Evolutionary conservation across 768 basidiomycete species (phyloP), one percentile per base, ranked within the genome.

Genomic region (Calocera viscosa): DNA sequence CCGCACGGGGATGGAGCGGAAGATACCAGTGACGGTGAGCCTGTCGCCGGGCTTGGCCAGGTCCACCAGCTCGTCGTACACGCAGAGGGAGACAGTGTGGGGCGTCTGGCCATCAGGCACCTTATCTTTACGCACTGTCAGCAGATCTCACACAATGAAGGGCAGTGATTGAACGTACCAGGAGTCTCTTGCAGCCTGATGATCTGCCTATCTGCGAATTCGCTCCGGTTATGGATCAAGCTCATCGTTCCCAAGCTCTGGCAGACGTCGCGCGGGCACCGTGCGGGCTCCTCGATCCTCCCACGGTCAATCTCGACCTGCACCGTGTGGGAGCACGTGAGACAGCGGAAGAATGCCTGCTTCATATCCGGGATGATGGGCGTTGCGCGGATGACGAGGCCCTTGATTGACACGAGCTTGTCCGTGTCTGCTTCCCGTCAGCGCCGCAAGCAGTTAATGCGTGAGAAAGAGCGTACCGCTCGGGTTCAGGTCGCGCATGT

Each of bases 341-440:
- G 80, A 77, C 96, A 99, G 66, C 94, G 90, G 84, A 99, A 99
- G 81, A 99, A 98, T 24, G 95, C 96, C 70, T 86, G 1, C 78
- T 95, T 94, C 96, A 99, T 98, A 77, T 99, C 96, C 2, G 96
- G 96, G 68, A 98, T 97, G 72, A 99, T 90, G 12, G 95, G 92
- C 0, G 96, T 97, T 0, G 94, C 91, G 26, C 96, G 89, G 68
- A 99, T 98, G 72, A 98, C 93, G 7, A 99, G 85, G 67, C 96
- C 96, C 75, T 95, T 96, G 79, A 99, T 89, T 67, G 85, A 88
- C 22, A 96, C 90, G 22, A 99, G 86, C 76, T 97, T 96, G 82
- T 99, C 96, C 71, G 96, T 99, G 73, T 99, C 96, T 97, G 69
- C 35, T 66, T 53, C 66, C 1, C 14, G 32, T 49, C 28, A 53